phyloP scores from a whole-genome alignment of 371 early-diverging fungal species.

The Caulochytrium protostelioides region DNA sequence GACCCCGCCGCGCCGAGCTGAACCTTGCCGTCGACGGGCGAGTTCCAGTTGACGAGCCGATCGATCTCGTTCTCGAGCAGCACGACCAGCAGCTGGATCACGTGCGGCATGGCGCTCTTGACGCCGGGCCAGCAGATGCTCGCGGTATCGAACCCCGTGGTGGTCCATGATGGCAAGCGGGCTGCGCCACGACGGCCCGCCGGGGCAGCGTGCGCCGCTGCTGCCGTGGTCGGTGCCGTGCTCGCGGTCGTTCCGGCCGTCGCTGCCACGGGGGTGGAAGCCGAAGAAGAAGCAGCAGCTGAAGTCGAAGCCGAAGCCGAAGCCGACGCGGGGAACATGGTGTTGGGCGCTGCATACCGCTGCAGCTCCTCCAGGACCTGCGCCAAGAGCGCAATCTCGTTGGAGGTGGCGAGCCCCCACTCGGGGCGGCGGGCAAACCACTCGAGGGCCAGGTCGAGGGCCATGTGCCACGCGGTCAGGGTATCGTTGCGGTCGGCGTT shows the following conservation, averaged over 20 bases:
- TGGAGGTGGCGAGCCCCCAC: conserved; percentile 1
- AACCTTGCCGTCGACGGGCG: conserved; percentile 24
- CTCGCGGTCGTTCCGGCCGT: background rate
- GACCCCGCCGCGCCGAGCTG: too few relatives aligned
- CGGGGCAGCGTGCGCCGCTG: background rate
- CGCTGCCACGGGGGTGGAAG: background rate
- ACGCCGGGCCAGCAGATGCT: conserved; percentile 22
- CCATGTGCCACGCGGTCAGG: conserved; percentile 4
- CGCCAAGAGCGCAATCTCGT: background rate
- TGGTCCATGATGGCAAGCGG: conserved; percentile 5
- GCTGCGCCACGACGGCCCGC: background rate
- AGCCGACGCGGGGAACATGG: background rate
- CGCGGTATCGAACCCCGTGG: too few relatives aligned
- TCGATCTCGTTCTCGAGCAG: conserved; percentile 71
- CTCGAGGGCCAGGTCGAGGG: conserved; percentile 2
- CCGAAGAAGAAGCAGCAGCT: background rate
- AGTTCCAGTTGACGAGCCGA: conserved; percentile 61
- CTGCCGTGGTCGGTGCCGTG: conserved; percentile 6
- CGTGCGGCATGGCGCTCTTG: conserved; percentile 30
- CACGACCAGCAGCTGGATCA: conserved; percentile 42
- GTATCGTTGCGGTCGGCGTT: conserved; percentile 11
- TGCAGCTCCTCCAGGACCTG: background rate
- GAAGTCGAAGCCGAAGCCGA: background rate
- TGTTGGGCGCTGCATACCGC: background rate
- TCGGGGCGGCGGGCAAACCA: conserved; percentile 4